Conservation (phyloP, 2,329 filamentous ascomycete species). For the Hypocrella siamensis region DNA sequence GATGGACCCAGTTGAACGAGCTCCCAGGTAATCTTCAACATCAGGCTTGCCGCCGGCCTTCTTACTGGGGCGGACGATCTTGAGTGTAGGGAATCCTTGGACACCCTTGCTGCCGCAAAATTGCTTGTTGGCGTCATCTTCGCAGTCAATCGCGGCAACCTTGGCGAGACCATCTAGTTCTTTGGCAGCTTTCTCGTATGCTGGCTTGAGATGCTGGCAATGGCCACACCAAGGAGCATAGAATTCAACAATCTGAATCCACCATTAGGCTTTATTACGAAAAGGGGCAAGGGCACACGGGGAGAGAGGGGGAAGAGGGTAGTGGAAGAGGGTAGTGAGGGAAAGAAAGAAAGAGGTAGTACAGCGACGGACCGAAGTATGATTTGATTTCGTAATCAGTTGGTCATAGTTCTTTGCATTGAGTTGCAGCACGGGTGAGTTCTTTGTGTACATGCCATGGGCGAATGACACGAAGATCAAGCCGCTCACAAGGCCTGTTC, state of each 20-base stretch:
- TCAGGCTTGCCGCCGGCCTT: constrained; percentile 59
- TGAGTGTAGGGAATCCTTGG: constrained; percentile 88
- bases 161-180: constrained; percentile 84
- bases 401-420: constrained; percentile 64
- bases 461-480: constrained; percentile 49
- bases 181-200: constrained; percentile 86
- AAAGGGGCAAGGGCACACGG: no score
- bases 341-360: no score
- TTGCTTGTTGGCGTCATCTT: constrained; percentile 81
- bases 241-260: constrained; percentile 54
- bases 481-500: constrained; percentile 34
- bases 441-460: constrained; percentile 70
- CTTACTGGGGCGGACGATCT: constrained; percentile 77
- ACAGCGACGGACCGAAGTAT: constrained; percentile 92
- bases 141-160: constrained; percentile 88
- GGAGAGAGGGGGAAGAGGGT: no score
- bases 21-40: constrained; percentile 83
- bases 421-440: constrained; percentile 73
- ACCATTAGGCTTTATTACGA: not conserved
- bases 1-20: constrained; percentile 71
- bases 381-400: constrained; percentile 74
- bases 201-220: constrained; percentile 88
- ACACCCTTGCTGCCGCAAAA: constrained; percentile 78
- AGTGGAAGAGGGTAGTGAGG: no score
- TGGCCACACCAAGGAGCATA: constrained; percentile 98